Evolutionary conservation across 805 yeast genomes (phyloP), one percentile per base, ranked within the genome.

Genomic region (Metschnikowia baotianmanensis): DNA sequence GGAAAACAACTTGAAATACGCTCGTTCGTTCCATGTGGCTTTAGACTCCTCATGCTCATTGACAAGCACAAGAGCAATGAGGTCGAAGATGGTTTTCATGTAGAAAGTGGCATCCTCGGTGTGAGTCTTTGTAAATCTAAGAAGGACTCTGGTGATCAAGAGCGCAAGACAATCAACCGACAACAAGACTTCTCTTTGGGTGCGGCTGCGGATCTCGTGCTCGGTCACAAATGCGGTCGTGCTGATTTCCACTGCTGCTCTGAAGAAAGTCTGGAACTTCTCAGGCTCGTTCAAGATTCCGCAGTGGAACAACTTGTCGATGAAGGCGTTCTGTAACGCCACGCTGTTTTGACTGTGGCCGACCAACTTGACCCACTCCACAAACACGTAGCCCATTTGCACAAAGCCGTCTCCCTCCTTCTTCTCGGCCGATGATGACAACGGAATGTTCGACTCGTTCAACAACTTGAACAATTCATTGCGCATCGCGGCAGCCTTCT

Each of bases 1-100:
- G 0, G 98, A 90, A 48, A 89, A 80, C 34, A 93, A 72, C 58
- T 97, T 76, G 69, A 89, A 93, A 61, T 86, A 91, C 2, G 97
- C 96, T 59, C 96, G 76, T 55, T 88, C 95, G 53, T 90, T 88
- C 74, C 93, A 91, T 5, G 69, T 64, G 1, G 76, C 74, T 43
- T 63, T 71, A 27, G 73, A 68, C 5, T 67, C 62, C 52, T 83
- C 86, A 57, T 93, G 98, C 52, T 85, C 95, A 43, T 80, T 76
- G 1, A 93, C 82, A 48, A 90, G 78, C 0, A 82, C 79, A 31
- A 86, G 64, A 10, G 81, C 61, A 15, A 89, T 59, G 11, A 86
- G 75, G 2, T 89, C 78, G 32, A 86, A 60, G 13, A 85, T 69
- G 30, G 77, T 71, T 49, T 78, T 76, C 48, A 83, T 68, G 50